Evolutionary conservation across 1,284 basidiomycete species (phyloP), one percentile per base, ranked within the genome.

Genomic region (Puccinia triticina): DNA sequence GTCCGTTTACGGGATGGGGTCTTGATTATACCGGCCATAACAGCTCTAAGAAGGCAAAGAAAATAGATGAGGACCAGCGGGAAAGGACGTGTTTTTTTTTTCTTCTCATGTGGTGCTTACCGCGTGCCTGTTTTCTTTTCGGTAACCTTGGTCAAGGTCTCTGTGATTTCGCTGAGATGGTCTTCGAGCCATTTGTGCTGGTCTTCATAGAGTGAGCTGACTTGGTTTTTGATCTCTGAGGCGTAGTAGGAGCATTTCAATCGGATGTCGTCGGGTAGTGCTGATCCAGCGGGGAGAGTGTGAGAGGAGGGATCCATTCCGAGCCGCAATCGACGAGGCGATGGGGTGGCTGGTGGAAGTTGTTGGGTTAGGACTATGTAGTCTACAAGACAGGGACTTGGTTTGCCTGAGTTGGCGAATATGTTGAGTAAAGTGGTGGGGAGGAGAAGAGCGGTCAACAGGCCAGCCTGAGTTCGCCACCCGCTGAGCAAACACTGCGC

Each of bases 161-260:
- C 64, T 55, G 76, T 74, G n/a, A 82, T 64, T 23, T 73, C 73
- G 21, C 23, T 40, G 43, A 82, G 73, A 66, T 82, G 80, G 57
- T 82, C 80, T 55, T 82, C 80, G 23, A 82, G 61, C 80, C 80
- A 82, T 26, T 75, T 76, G 53, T 75, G 73, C 55, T 82, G 80
- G 29, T 82, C 80, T 26, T 69, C 64, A 53, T 55, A 82, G 34
- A 82, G 59, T 23, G 59, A 67, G 37, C 50, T 66, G 21, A 82
- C 80, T 82, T 82, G 80, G 57, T 50, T 82, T 55, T 76, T 75
- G 50, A 82, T 82, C 50, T 82, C 80, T 43, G 48, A 61, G n/a
- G 80, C 57, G 61, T 82, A 82, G 43, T 82, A 71, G 29, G 80
- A 75, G 64, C 61, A 82, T 59, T 69, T 55, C 18, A 82, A 59